Evolutionary conservation across 106 monocot species (phyloP).

Genomic region (Platanthera guangdongensis): DNA sequence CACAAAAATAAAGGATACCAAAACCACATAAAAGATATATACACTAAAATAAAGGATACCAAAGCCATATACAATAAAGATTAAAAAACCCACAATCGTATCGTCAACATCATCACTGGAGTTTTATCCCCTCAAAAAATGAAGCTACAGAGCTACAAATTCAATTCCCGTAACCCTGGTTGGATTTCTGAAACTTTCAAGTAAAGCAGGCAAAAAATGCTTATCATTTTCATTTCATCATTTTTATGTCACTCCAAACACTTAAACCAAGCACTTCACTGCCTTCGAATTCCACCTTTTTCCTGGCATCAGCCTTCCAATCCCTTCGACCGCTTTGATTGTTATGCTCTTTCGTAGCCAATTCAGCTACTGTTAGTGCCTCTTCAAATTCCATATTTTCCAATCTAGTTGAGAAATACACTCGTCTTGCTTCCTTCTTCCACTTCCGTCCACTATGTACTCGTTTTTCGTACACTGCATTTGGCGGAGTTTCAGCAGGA

Average conservation of each 20-base stretch:
- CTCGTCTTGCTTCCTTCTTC: conserved; percentile 41
- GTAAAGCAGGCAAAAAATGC: no score
- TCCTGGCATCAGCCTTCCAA: conserved; percentile 48
- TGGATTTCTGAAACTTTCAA: no score
- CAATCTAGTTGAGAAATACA: not conserved
- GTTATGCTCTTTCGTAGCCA: not conserved
- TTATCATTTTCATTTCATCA: no score
- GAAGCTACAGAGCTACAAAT: no score
- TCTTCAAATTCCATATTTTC: not conserved
- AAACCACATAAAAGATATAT: no score
- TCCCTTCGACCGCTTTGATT: conserved; percentile 12
- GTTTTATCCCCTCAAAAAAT: no score
- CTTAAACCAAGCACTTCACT: not conserved
- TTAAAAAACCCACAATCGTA: no score
- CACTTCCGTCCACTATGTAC: conserved; percentile 32
- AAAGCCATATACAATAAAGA: no score
- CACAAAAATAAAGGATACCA: no score
- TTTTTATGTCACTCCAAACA: not conserved
- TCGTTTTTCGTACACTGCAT: not conserved
- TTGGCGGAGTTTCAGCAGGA: not conserved
- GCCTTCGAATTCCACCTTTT: conserved; percentile 5
- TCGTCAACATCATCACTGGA: no score
- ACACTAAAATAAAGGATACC: no score
- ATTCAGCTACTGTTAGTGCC: not conserved
- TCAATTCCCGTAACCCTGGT: no score